A percentile compares a stretch with the other conserved stretches of the same genome.
Evolutionary conservation across 192 early-diverging fungal genomes (phyloP).

Genomic region (Entomortierella parvispora): DNA sequence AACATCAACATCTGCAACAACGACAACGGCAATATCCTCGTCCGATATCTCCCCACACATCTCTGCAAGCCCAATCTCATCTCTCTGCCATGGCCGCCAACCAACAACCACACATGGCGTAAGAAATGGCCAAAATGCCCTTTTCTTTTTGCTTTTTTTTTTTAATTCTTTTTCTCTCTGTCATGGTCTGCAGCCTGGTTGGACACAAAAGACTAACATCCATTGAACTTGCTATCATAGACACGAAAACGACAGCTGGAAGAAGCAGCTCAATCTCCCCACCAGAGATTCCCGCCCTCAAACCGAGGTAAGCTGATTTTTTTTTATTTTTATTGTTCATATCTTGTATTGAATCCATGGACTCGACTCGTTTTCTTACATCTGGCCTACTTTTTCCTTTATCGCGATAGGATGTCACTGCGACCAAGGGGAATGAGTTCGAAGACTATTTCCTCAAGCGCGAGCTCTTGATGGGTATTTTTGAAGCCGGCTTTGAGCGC

Average conservation of each 20-base stretch:
- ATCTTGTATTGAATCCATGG: not conserved
- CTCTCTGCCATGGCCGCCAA: conserved; percentile 8
- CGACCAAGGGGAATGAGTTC: conserved; percentile 98
- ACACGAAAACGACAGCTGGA: conserved; percentile 77
- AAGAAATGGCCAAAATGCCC: too few relatives aligned
- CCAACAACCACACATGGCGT: conserved; percentile 19
- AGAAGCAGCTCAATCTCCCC: conserved; percentile 77
- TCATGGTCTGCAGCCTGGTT: not conserved
- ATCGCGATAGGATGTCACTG: conserved; percentile 80
- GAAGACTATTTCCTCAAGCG: conserved; percentile 97
- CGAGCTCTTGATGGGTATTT: conserved; percentile 97
- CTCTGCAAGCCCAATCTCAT: not conserved
- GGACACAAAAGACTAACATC: not conserved
- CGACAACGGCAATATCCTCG: too few relatives aligned
- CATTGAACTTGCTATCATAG: conserved; percentile 31
- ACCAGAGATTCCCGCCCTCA: conserved; percentile 89
- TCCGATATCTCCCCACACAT: not conserved
- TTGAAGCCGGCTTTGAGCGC: conserved; percentile 96
- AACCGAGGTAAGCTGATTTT: conserved; percentile 79
- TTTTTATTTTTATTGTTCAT: not conserved
- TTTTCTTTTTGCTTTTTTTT: not conserved
- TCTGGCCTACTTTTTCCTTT: not conserved
- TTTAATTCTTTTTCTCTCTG: not conserved
- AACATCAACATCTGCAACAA: too few relatives aligned
- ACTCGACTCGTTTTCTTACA: not conserved